phyloP scores from a whole-genome alignment of 2,329 filamentous ascomycete species.

The Monilinia vaccinii-corymbosi region DNA sequence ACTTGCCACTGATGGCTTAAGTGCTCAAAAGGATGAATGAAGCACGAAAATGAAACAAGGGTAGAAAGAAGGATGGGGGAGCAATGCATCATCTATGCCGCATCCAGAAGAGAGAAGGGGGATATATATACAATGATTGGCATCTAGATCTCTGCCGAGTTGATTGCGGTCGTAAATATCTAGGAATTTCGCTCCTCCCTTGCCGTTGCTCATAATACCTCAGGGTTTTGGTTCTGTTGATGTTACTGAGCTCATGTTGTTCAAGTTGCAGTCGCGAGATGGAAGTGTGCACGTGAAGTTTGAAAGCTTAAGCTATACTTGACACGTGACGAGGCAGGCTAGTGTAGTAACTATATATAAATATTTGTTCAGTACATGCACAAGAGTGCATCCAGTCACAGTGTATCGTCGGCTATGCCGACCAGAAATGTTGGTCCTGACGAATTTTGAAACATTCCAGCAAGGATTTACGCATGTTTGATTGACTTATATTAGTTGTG shows the following conservation, averaged over 20 bases:
- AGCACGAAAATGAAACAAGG: background rate
- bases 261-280: no score
- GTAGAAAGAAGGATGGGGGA: background rate
- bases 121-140: background rate
- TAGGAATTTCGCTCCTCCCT: background rate
- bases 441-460: background rate
- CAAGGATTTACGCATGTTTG: background rate
- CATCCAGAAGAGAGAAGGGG: background rate
- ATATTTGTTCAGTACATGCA: background rate
- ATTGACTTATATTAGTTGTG: background rate
- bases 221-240: no score
- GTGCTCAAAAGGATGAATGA: background rate
- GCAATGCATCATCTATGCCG: no score
- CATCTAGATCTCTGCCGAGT: background rate
- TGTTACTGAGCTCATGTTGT: no score
- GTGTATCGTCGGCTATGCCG: background rate
- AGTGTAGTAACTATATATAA: no score
- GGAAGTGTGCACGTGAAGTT: background rate
- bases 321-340: background rate
- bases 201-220: background rate
- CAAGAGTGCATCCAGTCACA: slow-evolving; percentile 1
- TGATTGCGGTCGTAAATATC: background rate
- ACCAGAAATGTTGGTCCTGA: background rate
- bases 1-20: background rate
- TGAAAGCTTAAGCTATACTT: background rate